These are phyloP conservation scores for Aquilaria yunnanensis DNA, from an alignment of 345 rosid genomes.

Conservation along the genomic window DNA sequence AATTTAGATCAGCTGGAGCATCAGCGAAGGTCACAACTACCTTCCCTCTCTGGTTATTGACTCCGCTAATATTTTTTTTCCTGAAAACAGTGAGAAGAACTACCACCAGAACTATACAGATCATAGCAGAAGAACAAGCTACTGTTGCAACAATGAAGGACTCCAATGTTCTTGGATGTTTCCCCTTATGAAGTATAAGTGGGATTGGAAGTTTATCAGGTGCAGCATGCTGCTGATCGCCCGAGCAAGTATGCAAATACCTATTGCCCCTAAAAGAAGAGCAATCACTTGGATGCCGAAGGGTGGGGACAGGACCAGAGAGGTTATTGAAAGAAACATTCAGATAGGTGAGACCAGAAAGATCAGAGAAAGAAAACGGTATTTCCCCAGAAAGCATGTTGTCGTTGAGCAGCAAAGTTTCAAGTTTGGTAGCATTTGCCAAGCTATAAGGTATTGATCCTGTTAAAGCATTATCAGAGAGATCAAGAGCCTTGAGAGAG, in stretches of 20 bases:
- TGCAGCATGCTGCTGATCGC: constrained; percentile 8
- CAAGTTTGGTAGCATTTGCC: constrained; percentile 33
- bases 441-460: constrained; percentile 47
- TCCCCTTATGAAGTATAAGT: constrained; percentile 15
- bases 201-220: constrained; percentile 15
- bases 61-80: constrained; percentile 23
- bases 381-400: constrained; percentile 50
- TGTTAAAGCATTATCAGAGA: constrained; percentile 44
- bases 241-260: constrained; percentile 28
- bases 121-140: constrained; percentile 30
- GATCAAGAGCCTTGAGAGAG: constrained; percentile 45
- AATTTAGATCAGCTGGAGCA: constrained; percentile 45
- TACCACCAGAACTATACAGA: constrained; percentile 17
- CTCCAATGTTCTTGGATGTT: constrained; percentile 17
- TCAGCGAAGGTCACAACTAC: constrained; percentile 52
- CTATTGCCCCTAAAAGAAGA: constrained; percentile 31
- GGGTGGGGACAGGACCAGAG: constrained; percentile 42
- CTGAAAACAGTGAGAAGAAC: constrained; percentile 18
- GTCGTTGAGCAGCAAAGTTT: constrained; percentile 36
- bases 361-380: constrained; percentile 41
- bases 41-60: constrained; percentile 26
- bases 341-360: constrained; percentile 29
- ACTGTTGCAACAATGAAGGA: constrained; percentile 23
- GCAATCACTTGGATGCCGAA: constrained; percentile 31
- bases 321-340: constrained; percentile 54